Evolutionary conservation across 176 grass and related monocot species (phyloP), one percentile per base, ranked within the genome.

Genomic region (Carex myosuroides): DNA sequence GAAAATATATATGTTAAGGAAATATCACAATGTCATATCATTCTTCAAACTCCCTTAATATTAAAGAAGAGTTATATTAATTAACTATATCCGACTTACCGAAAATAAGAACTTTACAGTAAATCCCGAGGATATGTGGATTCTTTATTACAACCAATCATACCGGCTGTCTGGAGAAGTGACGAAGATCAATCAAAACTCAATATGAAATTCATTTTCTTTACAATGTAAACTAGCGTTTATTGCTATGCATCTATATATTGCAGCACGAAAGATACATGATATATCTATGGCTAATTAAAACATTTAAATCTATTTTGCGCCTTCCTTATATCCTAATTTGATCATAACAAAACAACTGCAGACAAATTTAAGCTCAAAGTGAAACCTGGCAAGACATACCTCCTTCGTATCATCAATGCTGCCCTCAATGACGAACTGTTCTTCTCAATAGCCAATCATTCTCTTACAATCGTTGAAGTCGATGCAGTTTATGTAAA

Each of bases 351-450:
- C 14, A 7, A 41, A 11, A 18, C 24, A 71, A 84, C 64, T 64
- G 61, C 12, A 83, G 91, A 88, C 84, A 89, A 88, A 46, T 97
- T 88, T 80, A 87, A 55, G 88, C 80, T 97, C 0, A 75, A 77
- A 63, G 92, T 97, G 52, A n/a, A 7, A 83, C 82, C 88, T 0
- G 90, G 91, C 1, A 63, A 13, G 68, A 90, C 90, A 14, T 97
- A 92, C 90, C 39, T 97, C 86, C 86, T 97, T 37, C 91, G 91
- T 1, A 83, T 97, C 20, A 75, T 97, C 79, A 97, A 97, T 83
- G 85, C 89, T 9, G 94, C 94, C 21, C 44, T 97, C 84, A 97
- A 97, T 60, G 85, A 97, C 53, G 92, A 97, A 85, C 90, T 94
- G 85, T 97, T 97, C 92, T 97, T 97, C 79, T 85, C 85, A 0